Percentiles rank a stretch among this genome's conserved stretches.
These are phyloP conservation scores for Debaryomyces subglobosus DNA, from an alignment of 1,139 yeast species.

Conservation along the genomic window DNA sequence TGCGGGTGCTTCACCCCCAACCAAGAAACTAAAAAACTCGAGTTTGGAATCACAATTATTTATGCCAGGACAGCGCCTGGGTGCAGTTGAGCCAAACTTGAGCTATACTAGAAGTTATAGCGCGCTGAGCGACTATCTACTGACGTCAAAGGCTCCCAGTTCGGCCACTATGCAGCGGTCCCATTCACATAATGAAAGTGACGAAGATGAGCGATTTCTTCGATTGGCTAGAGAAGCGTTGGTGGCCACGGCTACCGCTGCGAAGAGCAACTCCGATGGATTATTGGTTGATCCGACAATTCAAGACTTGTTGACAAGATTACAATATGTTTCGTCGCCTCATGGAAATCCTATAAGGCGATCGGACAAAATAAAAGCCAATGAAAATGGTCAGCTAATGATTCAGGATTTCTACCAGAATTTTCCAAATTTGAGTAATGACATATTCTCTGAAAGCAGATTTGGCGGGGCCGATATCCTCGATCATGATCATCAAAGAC, in stretches of 20 bases:
- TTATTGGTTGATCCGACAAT: constrained; percentile 56
- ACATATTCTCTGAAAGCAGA: constrained; percentile 30
- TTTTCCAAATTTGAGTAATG: constrained; percentile 49
- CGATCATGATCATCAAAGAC: not conserved
- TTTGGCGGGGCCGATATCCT: not conserved
- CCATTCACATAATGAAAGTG: constrained; percentile 14
- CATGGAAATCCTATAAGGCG: constrained; percentile 51
- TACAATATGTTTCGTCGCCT: constrained; percentile 58
- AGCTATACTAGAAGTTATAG: constrained; percentile 15
- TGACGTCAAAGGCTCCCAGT: not conserved
- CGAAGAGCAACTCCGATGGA: constrained; percentile 23
- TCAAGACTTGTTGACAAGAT: constrained; percentile 49
- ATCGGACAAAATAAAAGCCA: constrained; percentile 38
- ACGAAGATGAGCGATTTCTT: constrained; percentile 46
- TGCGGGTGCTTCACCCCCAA: not conserved
- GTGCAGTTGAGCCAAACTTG: constrained; percentile 15
- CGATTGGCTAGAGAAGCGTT: constrained; percentile 49
- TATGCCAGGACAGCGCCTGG: constrained; percentile 8
- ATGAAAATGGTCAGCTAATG: constrained; percentile 47
- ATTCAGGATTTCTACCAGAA: constrained; percentile 46
- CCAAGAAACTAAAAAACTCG: not conserved
- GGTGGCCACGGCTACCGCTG: constrained; percentile 47
- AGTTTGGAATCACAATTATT: not conserved
- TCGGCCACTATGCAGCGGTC: not conserved
- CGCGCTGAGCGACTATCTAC: not conserved